Conservation (phyloP, 148 eudicot species). For the Fagopyrum esculentum region DNA sequence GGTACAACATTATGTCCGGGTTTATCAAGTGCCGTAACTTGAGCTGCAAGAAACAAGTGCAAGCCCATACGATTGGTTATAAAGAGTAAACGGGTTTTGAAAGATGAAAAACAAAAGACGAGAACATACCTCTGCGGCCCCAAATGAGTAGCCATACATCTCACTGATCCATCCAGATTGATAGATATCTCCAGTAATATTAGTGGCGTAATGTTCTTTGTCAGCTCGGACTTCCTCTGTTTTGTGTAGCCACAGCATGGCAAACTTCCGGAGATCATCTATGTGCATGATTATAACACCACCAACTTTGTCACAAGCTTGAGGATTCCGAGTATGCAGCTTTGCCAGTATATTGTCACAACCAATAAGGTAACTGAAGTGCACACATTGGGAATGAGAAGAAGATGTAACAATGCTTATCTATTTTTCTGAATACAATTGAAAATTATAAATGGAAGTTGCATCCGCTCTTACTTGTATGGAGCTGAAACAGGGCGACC, state of each 20-base stretch:
- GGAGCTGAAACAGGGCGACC: conserved; percentile 95
- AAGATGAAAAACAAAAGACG: not conserved
- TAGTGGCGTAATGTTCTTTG: conserved; percentile 69
- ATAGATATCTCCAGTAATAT: conserved; percentile 82
- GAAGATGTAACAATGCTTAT: conserved; percentile 1
- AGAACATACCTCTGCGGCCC: conserved; percentile 81
- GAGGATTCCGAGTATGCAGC: conserved; percentile 84
- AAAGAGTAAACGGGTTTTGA: not conserved
- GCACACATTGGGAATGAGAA: not conserved
- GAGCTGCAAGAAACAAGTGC: conserved; percentile 41
- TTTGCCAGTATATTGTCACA: conserved; percentile 85
- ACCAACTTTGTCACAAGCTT: conserved; percentile 94
- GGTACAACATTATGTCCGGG: conserved; percentile 66
- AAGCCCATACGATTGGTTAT: not conserved
- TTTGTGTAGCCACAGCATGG: conserved; percentile 77
- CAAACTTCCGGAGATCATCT: conserved; percentile 78
- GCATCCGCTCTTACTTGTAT: conserved; percentile 51
- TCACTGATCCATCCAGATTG: conserved; percentile 96
- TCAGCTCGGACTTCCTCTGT: conserved; percentile 93
- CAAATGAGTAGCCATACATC: conserved; percentile 96
- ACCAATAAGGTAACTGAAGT: conserved; percentile 86
- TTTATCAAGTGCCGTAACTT: conserved; percentile 67
- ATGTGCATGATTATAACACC: conserved; percentile 94
- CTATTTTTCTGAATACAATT: not conserved
- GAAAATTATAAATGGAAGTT: not conserved